phyloP scores from a whole-genome alignment of 306 rosid species.

The Malus orientalis region DNA sequence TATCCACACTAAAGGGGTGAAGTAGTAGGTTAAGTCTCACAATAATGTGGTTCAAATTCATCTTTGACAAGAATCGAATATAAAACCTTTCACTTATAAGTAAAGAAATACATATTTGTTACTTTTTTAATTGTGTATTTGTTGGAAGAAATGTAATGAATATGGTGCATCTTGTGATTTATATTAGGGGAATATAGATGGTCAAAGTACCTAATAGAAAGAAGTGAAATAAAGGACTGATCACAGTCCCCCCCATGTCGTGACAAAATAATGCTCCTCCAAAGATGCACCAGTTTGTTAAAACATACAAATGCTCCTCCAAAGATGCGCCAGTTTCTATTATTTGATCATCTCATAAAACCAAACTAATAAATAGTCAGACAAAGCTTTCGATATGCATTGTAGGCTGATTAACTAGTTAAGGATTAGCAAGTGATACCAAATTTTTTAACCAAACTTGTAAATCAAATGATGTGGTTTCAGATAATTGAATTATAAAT shows the following conservation, averaged over 20 bases:
- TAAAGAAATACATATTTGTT: no score
- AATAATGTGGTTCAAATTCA: no score
- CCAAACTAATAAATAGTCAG: no score
- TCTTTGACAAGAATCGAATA: rapidly evolving
- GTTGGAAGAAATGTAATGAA: not conserved
- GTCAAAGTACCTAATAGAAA: not conserved
- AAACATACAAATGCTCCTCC: not conserved
- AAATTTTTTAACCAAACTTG: no score
- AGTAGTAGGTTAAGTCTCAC: no score
- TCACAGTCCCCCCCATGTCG: not conserved
- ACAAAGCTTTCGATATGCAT: no score
- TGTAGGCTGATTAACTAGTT: no score
- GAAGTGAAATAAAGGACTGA: not conserved
- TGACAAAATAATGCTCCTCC: no score
- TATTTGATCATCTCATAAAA: not conserved
- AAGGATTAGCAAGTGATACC: no score
- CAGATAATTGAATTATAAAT: no score
- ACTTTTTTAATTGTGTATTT: not conserved
- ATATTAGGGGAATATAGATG: not conserved
- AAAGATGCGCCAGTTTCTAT: not conserved
- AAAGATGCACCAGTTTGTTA: not conserved
- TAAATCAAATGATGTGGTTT: no score
- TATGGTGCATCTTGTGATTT: not conserved
- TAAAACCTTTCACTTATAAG: no score
- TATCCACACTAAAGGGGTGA: rapidly evolving